Percentiles rank a stretch among this genome's conserved stretches.
Evolutionary conservation across 495 filamentous ascomycete species (phyloP).

Genomic region (Penicillium bovifimosum): DNA sequence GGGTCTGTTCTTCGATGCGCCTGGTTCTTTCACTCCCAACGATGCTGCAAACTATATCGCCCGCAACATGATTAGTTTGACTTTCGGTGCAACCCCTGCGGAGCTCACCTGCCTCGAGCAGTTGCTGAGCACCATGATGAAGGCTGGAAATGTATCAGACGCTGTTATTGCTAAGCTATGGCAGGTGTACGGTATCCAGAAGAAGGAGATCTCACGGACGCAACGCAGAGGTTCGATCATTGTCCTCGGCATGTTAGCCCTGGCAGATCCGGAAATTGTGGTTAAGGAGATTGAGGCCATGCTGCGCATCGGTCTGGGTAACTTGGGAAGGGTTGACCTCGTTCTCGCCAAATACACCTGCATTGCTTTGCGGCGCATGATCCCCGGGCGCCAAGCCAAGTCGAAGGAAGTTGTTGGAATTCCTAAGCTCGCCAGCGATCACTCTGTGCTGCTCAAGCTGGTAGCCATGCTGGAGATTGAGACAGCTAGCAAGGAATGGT

Average conservation of each 20-base stretch:
- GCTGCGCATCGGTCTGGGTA: conserved; percentile 82
- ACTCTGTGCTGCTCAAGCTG: conserved; percentile 74
- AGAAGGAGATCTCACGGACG: conserved; percentile 85
- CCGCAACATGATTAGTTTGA: conserved; percentile 97
- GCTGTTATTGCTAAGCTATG: conserved; percentile 87
- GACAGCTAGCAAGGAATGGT: conserved; percentile 93
- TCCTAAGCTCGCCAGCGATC: conserved; percentile 82
- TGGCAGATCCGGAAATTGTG: conserved; percentile 86
- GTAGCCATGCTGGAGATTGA: conserved; percentile 78
- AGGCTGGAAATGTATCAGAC: conserved; percentile 77
- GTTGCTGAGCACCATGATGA: conserved; percentile 95
- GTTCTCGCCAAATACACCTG: conserved; percentile 92
- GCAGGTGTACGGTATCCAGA: conserved; percentile 95
- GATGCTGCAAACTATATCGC: conserved; percentile 95
- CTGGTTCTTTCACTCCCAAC: conserved; percentile 76
- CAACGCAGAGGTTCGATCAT: conserved; percentile 93
- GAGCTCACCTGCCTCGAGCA: conserved; percentile 95
- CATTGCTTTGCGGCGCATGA: conserved; percentile 84
- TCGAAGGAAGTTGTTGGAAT: conserved; percentile 59
- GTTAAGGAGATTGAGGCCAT: conserved; percentile 91
- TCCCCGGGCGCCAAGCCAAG: conserved; percentile 74
- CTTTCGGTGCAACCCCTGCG: conserved; percentile 87
- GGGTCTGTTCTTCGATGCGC: conserved; percentile 90
- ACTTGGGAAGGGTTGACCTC: conserved; percentile 72
- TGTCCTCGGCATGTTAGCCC: conserved; percentile 92